A percentile compares a stretch with the other conserved stretches of the same genome.
phyloP scores from a whole-genome alignment of 331 rosid genomes.

The Cydonia oblonga region DNA sequence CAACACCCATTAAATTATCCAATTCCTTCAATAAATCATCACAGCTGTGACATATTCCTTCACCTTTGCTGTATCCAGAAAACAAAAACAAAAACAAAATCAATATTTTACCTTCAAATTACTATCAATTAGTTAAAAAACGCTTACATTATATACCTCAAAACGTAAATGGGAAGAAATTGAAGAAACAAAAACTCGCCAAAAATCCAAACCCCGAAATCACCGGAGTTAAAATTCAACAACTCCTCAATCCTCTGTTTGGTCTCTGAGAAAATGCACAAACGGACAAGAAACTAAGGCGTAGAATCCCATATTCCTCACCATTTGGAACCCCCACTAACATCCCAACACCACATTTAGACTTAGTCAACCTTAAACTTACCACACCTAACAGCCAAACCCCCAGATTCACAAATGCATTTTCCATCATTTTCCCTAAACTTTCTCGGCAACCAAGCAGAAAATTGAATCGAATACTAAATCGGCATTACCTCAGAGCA shows the following conservation, averaged over 20 bases:
- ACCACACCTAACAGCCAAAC: constrained; percentile 13
- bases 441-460: constrained; percentile 19
- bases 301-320: constrained; percentile 1
- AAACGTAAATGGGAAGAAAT: background rate
- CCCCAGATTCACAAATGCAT: constrained; percentile 17
- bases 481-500: background rate
- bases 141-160: background rate
- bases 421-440: constrained; percentile 24
- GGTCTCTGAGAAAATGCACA: constrained; percentile 4
- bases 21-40: background rate
- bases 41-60: background rate
- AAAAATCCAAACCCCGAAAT: background rate
- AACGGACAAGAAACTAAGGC: background rate
- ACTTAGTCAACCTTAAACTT: constrained; percentile 11
- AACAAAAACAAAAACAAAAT: background rate
- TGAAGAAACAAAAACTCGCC: background rate
- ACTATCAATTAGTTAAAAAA: background rate
- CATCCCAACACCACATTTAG: constrained; percentile 6
- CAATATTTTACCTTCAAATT: constrained; percentile 3
- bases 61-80: constrained; percentile 18
- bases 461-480: constrained; percentile 9
- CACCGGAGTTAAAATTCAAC: background rate
- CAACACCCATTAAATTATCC: constrained; percentile 14
- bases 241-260: constrained; percentile 10
- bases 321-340: constrained; percentile 16